phyloP scores from a whole-genome alignment of 495 filamentous ascomycete genomes.

The Pseudoneurospora amorphoporcata region DNA sequence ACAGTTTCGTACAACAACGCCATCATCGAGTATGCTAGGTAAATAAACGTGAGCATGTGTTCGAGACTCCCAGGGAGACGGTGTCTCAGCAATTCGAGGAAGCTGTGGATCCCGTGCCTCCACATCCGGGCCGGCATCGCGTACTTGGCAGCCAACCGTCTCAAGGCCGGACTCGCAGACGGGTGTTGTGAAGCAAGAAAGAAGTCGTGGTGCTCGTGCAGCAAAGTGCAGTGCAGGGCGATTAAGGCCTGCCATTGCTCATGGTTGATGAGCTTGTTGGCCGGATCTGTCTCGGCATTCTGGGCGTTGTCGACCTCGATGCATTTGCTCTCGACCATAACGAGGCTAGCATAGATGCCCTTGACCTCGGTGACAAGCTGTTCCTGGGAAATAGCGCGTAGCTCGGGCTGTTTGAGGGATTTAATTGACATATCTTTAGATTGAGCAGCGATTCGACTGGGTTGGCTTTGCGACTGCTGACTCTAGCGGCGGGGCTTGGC shows the following conservation, averaged over 20 bases:
- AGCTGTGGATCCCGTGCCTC: constrained; percentile 52
- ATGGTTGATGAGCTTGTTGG: constrained; percentile 35
- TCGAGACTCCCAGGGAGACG: constrained; percentile 61
- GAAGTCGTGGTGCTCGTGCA: constrained; percentile 72
- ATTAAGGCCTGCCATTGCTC: constrained; percentile 67
- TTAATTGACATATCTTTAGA: constrained; percentile 7
- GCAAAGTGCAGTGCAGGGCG: constrained; percentile 56
- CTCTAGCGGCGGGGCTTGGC: constrained; percentile 4
- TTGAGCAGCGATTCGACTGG: neutral
- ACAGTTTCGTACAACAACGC: constrained; percentile 68
- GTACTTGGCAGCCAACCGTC: constrained; percentile 55
- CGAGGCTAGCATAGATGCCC: constrained; percentile 64
- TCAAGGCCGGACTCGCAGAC: constrained; percentile 48
- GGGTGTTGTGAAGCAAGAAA: constrained; percentile 71
- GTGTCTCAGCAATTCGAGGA: constrained; percentile 62
- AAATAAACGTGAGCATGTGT: constrained; percentile 74
- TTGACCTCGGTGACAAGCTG: constrained; percentile 62
- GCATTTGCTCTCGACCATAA: constrained; percentile 73
- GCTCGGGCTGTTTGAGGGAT: constrained; percentile 48
- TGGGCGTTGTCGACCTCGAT: constrained; percentile 60
- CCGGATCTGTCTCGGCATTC: constrained; percentile 28
- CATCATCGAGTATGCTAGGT: constrained; percentile 74
- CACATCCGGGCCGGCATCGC: constrained; percentile 78
- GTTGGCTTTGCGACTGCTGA: neutral
- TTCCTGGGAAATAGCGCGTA: constrained; percentile 61